These are phyloP conservation scores for Leishmania aethiopica DNA, from an alignment of 208 protist species.

Conservation along the genomic window DNA sequence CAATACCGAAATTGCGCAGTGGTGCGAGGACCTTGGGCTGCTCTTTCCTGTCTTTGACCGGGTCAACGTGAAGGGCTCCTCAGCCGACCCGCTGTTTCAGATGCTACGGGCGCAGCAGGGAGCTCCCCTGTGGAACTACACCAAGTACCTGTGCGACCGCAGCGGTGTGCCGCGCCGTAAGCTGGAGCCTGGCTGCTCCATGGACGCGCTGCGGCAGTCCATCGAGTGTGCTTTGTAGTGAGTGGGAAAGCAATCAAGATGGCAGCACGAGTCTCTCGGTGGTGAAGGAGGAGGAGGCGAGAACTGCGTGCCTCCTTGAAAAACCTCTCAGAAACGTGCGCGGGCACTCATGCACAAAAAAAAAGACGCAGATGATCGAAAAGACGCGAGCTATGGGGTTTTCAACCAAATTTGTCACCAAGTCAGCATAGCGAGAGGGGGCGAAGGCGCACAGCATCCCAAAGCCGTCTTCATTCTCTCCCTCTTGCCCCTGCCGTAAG, in stretches of 20 bases:
- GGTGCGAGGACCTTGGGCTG: conserved; percentile 28
- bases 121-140: conserved; percentile 70
- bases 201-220: conserved; percentile 19
- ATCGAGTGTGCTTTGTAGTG: conserved; percentile 31
- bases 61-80: conserved; percentile 50
- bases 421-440: not conserved
- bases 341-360: not conserved
- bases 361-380: not conserved
- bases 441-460: not conserved
- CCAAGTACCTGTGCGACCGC: conserved; percentile 68
- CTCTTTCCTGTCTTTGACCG: conserved; percentile 69
- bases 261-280: not conserved
- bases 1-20: conserved; percentile 41
- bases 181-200: conserved; percentile 30
- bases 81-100: conserved; percentile 58
- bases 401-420: not conserved
- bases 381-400: not conserved
- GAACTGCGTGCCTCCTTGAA: not conserved
- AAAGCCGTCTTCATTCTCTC: not conserved
- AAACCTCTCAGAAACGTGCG: not conserved
- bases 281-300: not conserved
- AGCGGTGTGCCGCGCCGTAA: conserved; percentile 42
- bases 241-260: not conserved
- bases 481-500: not conserved
- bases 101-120: conserved; percentile 56